These are phyloP conservation scores for Trichoderma sp. DNA, from an alignment of 2,329 filamentous ascomycete species.

Conservation along the genomic window DNA sequence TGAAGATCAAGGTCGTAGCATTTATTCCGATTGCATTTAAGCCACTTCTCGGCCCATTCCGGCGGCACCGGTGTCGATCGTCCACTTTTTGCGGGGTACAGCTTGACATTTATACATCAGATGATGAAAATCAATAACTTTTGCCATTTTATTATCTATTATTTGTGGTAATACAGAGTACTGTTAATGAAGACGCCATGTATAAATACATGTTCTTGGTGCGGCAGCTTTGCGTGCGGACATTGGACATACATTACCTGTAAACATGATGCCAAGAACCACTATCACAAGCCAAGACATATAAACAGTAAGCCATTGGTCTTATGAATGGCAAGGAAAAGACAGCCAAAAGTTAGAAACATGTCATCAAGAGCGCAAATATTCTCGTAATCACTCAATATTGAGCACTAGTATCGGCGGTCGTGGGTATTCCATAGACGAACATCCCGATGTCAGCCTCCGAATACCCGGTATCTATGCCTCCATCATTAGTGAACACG, in stretches of 20 bases:
- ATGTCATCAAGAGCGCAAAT: background rate
- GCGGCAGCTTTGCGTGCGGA: background rate
- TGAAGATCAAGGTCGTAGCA: background rate
- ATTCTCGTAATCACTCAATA: background rate
- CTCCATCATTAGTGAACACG: background rate
- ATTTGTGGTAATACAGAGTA: background rate
- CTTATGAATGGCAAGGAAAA: background rate
- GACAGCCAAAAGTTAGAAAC: background rate
- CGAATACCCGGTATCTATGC: background rate
- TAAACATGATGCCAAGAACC: background rate
- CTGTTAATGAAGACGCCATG: background rate
- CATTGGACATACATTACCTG: background rate
- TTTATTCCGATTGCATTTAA: background rate
- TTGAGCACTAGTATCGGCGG: background rate
- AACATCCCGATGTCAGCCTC: background rate
- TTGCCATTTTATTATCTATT: background rate
- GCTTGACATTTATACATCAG: background rate
- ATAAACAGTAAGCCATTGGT: background rate
- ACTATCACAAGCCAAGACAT: background rate
- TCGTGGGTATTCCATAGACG: background rate
- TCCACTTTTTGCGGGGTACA: constrained; percentile 20
- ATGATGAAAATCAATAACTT: background rate
- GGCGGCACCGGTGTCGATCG: constrained; percentile 12
- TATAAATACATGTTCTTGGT: too few species aligned
- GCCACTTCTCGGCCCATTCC: constrained; percentile 12